These are phyloP conservation scores for Aspergillus sp. DNA, from an alignment of 2,329 filamentous ascomycete genomes.

Conservation along the genomic window DNA sequence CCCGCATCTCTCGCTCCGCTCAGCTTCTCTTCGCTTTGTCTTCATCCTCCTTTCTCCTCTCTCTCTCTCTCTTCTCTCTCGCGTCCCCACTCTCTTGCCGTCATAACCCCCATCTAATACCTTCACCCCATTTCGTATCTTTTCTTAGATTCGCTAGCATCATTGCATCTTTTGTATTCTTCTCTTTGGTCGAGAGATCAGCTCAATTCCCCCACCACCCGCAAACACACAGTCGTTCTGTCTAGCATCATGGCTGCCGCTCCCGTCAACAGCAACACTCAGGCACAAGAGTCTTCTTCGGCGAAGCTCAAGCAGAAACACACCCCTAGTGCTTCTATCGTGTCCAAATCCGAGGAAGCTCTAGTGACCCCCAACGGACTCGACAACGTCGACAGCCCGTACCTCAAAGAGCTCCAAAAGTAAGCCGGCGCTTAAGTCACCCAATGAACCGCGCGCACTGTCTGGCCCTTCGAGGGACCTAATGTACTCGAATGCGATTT, in stretches of 20 bases:
- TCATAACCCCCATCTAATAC: background rate
- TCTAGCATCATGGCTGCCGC: slow-evolving; percentile 59
- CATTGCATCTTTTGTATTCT: slow-evolving; percentile 2
- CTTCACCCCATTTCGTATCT: slow-evolving; percentile 10
- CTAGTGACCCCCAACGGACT: slow-evolving; percentile 48
- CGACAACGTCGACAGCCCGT: slow-evolving; percentile 71
- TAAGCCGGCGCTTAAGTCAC: slow-evolving; percentile 47
- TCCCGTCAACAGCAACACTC: slow-evolving; percentile 62
- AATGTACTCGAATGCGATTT: background rate
- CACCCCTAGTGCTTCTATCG: slow-evolving; percentile 44
- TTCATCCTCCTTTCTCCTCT: slow-evolving; percentile 8
- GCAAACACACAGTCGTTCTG: slow-evolving; percentile 1
- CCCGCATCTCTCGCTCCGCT: slow-evolving; percentile 31
- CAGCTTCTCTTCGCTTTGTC: slow-evolving; percentile 14
- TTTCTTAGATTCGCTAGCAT: background rate
- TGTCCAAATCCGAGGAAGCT: slow-evolving; percentile 39
- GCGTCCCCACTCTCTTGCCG: background rate
- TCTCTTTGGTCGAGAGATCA: slow-evolving; percentile 1
- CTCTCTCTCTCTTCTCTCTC: slow-evolving; percentile 8
- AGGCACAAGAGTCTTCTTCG: slow-evolving; percentile 62
- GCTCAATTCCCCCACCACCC: background rate
- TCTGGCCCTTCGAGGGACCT: background rate
- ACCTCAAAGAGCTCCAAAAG: slow-evolving; percentile 90
- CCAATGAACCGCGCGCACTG: slow-evolving; percentile 1
- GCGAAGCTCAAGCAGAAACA: slow-evolving; percentile 66